Percentiles rank a stretch among this genome's conserved stretches.
Conservation (phyloP, 805 yeast genomes). For the Komagataella ulmi region DNA sequence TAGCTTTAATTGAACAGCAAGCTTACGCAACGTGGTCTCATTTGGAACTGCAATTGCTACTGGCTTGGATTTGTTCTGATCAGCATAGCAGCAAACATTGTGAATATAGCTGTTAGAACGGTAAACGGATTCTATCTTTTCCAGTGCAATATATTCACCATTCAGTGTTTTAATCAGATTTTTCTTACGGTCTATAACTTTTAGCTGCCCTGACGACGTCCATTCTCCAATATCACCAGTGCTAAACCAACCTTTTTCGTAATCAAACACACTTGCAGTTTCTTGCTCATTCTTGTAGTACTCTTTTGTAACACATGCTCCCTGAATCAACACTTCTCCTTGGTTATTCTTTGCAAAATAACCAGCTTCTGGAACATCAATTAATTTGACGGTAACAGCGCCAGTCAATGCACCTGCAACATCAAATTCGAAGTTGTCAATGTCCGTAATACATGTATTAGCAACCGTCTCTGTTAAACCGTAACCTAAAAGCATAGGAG, state of each 20-base stretch:
- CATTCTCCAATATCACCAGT: conserved; percentile 98
- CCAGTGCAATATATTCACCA: conserved; percentile 97
- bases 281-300: conserved; percentile 79
- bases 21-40: conserved; percentile 45
- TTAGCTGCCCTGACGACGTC: conserved; percentile 67
- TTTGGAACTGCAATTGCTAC: conserved; percentile 82
- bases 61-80: conserved; percentile 77
- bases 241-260: conserved; percentile 84
- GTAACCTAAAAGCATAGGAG: conserved; percentile 87
- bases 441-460: conserved; percentile 60
- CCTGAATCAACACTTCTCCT: conserved; percentile 82
- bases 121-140: conserved; percentile 84
- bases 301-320: conserved; percentile 58
- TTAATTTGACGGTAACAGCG: conserved; percentile 73
- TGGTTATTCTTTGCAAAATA: conserved; percentile 82
- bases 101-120: conserved; percentile 66
- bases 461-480: conserved; percentile 97
- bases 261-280: conserved; percentile 56
- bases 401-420: conserved; percentile 78
- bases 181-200: conserved; percentile 87
- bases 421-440: conserved; percentile 53
- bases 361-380: conserved; percentile 86
- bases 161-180: conserved; percentile 90
- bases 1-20: conserved; percentile 45
- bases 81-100: conserved; percentile 91